These are phyloP conservation scores for Blumeria graminis DNA, from an alignment of 2,329 filamentous ascomycete genomes.

Conservation along the genomic window DNA sequence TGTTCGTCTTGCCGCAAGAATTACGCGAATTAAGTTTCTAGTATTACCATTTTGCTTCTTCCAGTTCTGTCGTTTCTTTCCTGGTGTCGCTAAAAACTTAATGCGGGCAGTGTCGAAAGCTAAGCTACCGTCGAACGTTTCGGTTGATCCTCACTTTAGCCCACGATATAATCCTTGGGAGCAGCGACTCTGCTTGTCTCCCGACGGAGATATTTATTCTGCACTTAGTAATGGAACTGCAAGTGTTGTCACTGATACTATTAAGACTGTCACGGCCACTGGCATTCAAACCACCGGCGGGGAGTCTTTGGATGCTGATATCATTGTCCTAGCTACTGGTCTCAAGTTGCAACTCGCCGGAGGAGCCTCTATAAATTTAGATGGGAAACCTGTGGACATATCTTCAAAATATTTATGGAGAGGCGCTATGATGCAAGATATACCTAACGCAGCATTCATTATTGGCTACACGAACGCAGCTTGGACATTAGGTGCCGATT, in stretches of 20 bases:
- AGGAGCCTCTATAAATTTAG: constrained; percentile 26
- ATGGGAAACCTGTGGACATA: constrained; percentile 25
- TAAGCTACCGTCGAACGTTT: constrained; percentile 28
- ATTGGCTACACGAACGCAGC: constrained; percentile 40
- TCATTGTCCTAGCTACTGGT: constrained; percentile 46
- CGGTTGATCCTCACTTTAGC: constrained; percentile 36
- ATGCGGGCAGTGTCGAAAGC: constrained; percentile 21
- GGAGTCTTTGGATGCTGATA: constrained; percentile 28
- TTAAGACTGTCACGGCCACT: constrained; percentile 24
- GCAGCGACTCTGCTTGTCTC: constrained; percentile 48
- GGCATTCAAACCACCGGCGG: constrained; percentile 18
- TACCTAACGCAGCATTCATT: constrained; percentile 37
- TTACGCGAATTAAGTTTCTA: constrained; percentile 25
- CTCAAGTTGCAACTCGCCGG: constrained; percentile 34
- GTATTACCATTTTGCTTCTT: constrained; percentile 23
- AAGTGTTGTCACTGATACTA: constrained; percentile 25
- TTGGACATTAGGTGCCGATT: constrained; percentile 42
- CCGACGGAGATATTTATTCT: constrained; percentile 30
- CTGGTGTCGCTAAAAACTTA: constrained; percentile 22
- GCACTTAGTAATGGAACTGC: constrained; percentile 22
- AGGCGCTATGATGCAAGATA: constrained; percentile 37
- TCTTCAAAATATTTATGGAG: constrained; percentile 34
- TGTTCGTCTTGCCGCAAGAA: constrained; percentile 21
- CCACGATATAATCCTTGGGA: constrained; percentile 44
- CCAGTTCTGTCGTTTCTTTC: constrained; percentile 27